phyloP scores from a whole-genome alignment of 306 rosid species.

The Ochetophila trinervis region DNA sequence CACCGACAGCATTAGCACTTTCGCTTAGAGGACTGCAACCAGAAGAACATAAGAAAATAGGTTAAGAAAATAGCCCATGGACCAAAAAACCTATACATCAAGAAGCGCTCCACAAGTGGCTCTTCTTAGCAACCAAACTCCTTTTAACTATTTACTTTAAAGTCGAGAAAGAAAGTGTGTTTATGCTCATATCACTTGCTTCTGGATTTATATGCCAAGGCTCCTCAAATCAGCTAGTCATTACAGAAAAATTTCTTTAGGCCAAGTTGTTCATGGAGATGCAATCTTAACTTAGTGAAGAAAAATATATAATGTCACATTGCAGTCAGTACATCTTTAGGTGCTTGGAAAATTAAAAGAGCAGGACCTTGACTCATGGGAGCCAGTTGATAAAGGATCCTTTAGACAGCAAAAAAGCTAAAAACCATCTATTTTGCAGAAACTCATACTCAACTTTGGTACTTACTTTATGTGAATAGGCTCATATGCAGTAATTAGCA shows the following conservation, averaged over 20 bases:
- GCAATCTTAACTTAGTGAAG: not conserved
- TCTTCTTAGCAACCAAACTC: not conserved
- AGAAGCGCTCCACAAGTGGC: not conserved
- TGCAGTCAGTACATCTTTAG: too few species aligned
- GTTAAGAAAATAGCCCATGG: constrained; percentile 10
- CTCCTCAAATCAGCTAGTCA: too few species aligned
- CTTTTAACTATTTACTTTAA: too few species aligned
- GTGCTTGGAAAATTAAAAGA: not conserved
- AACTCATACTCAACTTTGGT: constrained; percentile 3
- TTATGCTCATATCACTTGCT: not conserved
- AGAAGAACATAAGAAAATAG: not conserved
- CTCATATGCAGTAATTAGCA: constrained; percentile 75
- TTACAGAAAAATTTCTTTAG: not conserved
- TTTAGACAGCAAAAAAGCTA: not conserved
- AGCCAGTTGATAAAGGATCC: constrained; percentile 5
- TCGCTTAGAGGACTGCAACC: constrained; percentile 75
- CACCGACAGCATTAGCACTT: constrained; percentile 69
- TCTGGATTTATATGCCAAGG: not conserved
- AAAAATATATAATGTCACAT: not conserved
- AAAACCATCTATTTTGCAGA: not conserved
- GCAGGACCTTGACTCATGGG: not conserved
- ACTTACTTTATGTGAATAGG: constrained; percentile 86
- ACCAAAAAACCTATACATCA: not conserved
- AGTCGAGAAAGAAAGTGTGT: not conserved
- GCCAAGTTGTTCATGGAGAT: not conserved